Evolutionary conservation across 768 basidiomycete genomes (phyloP).

Genomic region (Lactarius akahatsu): DNA sequence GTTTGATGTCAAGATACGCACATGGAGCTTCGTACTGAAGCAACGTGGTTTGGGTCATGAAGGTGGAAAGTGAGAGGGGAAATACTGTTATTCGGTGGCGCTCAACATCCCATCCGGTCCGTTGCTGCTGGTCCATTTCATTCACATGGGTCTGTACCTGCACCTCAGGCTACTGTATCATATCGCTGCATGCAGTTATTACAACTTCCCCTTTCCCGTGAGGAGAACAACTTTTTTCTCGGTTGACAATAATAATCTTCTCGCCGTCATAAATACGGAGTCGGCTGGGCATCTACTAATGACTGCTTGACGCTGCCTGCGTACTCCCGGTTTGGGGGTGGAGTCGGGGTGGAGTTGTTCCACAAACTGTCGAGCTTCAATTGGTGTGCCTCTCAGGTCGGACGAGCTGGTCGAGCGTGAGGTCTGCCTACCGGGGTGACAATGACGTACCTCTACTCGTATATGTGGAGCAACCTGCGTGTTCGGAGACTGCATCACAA

Average conservation of each 20-base stretch:
- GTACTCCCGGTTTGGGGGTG: no score
- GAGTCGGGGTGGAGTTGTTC: background rate
- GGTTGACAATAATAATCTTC: background rate
- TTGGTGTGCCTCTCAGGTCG: background rate
- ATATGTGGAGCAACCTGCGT: no score
- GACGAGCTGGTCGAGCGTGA: background rate
- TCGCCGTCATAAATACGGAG: background rate
- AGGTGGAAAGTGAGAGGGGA: constrained; percentile 14
- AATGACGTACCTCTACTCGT: no score
- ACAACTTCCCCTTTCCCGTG: no score
- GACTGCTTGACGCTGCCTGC: no score
- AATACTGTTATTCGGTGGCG: background rate
- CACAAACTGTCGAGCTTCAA: background rate
- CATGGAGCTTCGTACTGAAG: constrained; percentile 86
- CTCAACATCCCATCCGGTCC: background rate
- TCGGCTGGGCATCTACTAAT: no score
- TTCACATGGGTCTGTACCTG: no score
- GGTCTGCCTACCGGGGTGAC: background rate
- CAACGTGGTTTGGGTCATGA: constrained; percentile 68
- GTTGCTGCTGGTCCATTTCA: background rate
- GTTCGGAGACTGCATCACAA: no score
- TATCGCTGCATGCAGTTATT: no score
- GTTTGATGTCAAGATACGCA: constrained; percentile 41
- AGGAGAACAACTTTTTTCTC: no score
- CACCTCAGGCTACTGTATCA: no score